Evolutionary conservation across 768 basidiomycete genomes (phyloP), one percentile per base, ranked within the genome.

Genomic region (Boletus subparvulus): DNA sequence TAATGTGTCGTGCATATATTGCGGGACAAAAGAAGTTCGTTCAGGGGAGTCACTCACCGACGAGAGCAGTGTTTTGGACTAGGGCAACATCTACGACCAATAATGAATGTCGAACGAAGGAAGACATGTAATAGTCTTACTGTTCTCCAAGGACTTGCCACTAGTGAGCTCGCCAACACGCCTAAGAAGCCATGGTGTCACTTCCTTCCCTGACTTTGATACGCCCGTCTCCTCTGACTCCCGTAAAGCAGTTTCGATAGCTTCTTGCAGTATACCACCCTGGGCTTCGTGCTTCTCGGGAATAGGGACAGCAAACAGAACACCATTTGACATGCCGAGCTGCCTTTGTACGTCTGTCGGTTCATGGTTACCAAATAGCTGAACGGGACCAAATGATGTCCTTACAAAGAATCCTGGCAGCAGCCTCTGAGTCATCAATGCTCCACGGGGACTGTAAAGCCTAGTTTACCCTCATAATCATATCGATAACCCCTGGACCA

Each of bases 101-200:
- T 16, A 5, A 24, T 69, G 17, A 61, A 40, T 36, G 12, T 45
- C 14, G 40, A 30, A 17, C 2, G 21, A 10, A 32, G 51, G 52
- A 36, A 42, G 4, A 21, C 1, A 43, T 50, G 35, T 1, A 32
- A 44, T 21, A 37, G 13, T 19, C 88, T 71, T 56, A 89, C 88
- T 89, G 65, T 82, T 86, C 39, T 78, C 75, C 50, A 97, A 74
- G 6, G 92, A 93, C 58, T 77, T 78, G 3, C 93, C 93, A 33
- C 80, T 67, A 0, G 90, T 93, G 47, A 98, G 77, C 68, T 96
- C 88, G 16, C 81, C 80, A 2, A 98, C 86, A 32, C 96, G 85
- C 43, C 80, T 78, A 32, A 99, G 77, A 11, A 99, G 76, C 96
- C 96, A 98, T 8, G 97, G 97, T 2, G 97, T 99, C 7, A 83